phyloP scores from a whole-genome alignment of 768 basidiomycete genomes.

The Hydnum rufescens region DNA sequence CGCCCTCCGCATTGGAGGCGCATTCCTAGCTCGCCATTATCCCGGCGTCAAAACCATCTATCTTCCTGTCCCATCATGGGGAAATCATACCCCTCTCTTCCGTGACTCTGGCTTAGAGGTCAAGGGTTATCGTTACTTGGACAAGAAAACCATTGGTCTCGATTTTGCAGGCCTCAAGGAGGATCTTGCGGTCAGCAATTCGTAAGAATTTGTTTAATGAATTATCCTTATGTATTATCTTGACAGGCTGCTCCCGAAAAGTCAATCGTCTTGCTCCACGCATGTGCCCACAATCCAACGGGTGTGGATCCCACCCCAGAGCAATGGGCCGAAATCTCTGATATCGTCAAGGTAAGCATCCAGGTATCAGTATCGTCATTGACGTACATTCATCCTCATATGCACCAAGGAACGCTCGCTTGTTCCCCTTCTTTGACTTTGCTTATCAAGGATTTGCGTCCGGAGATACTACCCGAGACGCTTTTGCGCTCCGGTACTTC shows the following conservation, averaged over 20 bases:
- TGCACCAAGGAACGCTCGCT: conserved; percentile 44
- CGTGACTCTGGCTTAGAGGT: conserved; percentile 84
- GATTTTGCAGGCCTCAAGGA: conserved; percentile 82
- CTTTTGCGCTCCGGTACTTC: conserved; percentile 89
- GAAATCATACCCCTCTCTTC: conserved; percentile 52
- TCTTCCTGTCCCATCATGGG: conserved; percentile 89
- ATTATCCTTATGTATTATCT: conserved; percentile 2
- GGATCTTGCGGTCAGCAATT: conserved; percentile 46
- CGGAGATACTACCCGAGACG: conserved; percentile 75
- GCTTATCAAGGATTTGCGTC: conserved; percentile 99
- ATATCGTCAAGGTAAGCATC: conserved; percentile 45
- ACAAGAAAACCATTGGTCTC: conserved; percentile 77
- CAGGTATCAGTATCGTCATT: neutral
- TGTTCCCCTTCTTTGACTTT: conserved; percentile 99
- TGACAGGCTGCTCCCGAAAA: conserved; percentile 46
- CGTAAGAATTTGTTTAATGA: neutral
- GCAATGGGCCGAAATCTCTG: conserved; percentile 83
- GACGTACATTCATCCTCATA: neutral
- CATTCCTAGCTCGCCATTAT: conserved; percentile 79
- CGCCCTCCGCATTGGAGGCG: conserved; percentile 85
- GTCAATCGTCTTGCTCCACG: conserved; percentile 79
- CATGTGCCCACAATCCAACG: conserved; percentile 93
- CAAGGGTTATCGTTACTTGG: conserved; percentile 81
- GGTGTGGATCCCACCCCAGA: conserved; percentile 80
- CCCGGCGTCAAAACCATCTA: conserved; percentile 76